Evolutionary conservation across 2,329 filamentous ascomycete species (phyloP), one percentile per base, ranked within the genome.

Genomic region (Aspergillus quadrilineatus): DNA sequence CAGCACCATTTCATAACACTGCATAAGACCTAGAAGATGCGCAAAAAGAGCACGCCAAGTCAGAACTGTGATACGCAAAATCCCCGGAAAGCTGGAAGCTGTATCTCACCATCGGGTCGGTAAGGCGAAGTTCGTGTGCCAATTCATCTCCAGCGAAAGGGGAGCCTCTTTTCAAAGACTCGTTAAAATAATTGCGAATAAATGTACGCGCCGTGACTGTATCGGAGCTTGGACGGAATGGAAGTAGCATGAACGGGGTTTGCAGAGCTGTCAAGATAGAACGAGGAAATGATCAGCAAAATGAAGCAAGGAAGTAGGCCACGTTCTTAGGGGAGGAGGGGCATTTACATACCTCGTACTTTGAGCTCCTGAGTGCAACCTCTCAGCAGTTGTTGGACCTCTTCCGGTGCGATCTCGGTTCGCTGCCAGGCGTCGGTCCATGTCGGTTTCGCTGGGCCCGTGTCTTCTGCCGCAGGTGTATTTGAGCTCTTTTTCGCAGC

Each of bases 1-100:
- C 94, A 99, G 75, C 93, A 97, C 94, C 94, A 99, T 79, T 97
- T 99, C 63, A 94, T 82, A 42, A 97, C 92, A 67, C 92, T 94
- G 62, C 92, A 92, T 53, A 99, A 84, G 55, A 96, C 92, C 91
- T 96, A 58, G 28, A 59, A 30, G 14, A 28, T 28, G 57, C 26
- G 7, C 61, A 49, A 51, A 52, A 57, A 28, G 26, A 53, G 56
- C 17, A 30, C 50, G 50, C 55, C 26, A 37, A 53, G 50, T 56
- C 26, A 60, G 55, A 52, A 44, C 10, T 41, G 36, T 41, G 53
- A 8, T 34, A 14, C 17, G 14, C 26, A n/a, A 17, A 17, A 22
- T 34, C 22, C 32, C 15, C 17, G 41, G 30, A 22, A 26, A 36
- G n/a, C 7, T 17, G 26, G 42, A 36, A 36, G n/a, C 8, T 17